These are phyloP conservation scores for Stellera chamaejasme DNA, from an alignment of 345 rosid genomes.

Conservation along the genomic window DNA sequence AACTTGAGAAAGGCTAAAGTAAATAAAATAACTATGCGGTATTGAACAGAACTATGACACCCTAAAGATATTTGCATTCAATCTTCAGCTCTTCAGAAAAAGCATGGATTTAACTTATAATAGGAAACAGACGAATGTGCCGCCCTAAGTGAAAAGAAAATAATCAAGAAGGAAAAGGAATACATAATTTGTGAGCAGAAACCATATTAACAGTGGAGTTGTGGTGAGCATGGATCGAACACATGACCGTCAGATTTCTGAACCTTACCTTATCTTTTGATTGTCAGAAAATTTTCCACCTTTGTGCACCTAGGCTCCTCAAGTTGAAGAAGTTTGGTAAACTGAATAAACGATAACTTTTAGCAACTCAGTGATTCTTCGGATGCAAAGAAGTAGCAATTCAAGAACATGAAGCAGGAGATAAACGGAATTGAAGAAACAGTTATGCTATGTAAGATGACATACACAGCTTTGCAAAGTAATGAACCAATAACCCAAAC, in stretches of 20 bases:
- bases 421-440: not conserved
- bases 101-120: too few species aligned
- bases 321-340: conserved; percentile 63
- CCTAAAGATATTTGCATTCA: too few species aligned
- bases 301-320: conserved; percentile 44
- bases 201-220: not conserved
- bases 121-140: too few species aligned
- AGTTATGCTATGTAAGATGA: not conserved
- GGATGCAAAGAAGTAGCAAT: not conserved
- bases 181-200: not conserved
- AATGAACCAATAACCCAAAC: not conserved
- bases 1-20: too few species aligned
- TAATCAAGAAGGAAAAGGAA: not conserved
- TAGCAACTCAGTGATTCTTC: not conserved
- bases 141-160: not conserved
- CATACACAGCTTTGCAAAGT: not conserved
- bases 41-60: too few species aligned
- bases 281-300: conserved; percentile 23
- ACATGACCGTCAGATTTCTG: not conserved
- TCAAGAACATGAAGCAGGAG: not conserved
- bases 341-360: conserved; percentile 31
- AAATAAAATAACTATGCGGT: too few species aligned
- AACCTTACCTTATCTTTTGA: conserved; percentile 27
- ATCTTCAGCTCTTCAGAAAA: too few species aligned
- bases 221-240: too few species aligned